A percentile compares a stretch with the other conserved stretches of the same genome.
Evolutionary conservation across 805 yeast species (phyloP).

Genomic region (Brettanomyces naardenensis): DNA sequence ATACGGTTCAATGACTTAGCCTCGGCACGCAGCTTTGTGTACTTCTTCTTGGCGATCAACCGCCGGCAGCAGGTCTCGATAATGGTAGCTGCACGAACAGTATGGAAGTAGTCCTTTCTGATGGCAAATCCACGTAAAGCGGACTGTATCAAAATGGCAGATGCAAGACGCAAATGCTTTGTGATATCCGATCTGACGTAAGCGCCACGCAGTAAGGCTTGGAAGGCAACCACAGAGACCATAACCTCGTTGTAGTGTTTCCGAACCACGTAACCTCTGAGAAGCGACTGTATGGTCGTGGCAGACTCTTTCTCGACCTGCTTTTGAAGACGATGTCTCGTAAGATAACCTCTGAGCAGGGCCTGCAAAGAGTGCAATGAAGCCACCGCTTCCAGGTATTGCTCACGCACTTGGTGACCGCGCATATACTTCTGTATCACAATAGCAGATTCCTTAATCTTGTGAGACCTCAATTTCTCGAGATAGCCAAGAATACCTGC

Average conservation of each 20-base stretch:
- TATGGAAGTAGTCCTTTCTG: slow-evolving; percentile 41
- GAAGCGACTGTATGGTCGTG: slow-evolving; percentile 56
- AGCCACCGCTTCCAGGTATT: slow-evolving; percentile 44
- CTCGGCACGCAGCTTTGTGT: slow-evolving; percentile 63
- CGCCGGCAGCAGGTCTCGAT: slow-evolving; percentile 78
- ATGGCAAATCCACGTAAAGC: slow-evolving; percentile 61
- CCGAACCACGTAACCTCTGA: slow-evolving; percentile 49
- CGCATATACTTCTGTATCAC: slow-evolving; percentile 79
- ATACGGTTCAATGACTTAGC: slow-evolving; percentile 87
- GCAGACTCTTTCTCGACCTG: slow-evolving; percentile 60
- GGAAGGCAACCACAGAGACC: slow-evolving; percentile 34
- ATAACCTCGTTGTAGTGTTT: slow-evolving; percentile 27
- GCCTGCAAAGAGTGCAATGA: slow-evolving; percentile 55
- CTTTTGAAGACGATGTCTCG: slow-evolving; percentile 45
- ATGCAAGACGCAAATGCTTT: slow-evolving; percentile 43
- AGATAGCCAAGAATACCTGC: slow-evolving; percentile 93
- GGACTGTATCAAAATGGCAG: slow-evolving; percentile 70
- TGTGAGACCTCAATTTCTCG: slow-evolving; percentile 78
- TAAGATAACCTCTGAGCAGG: slow-evolving; percentile 51
- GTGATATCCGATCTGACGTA: slow-evolving; percentile 44
- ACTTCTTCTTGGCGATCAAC: slow-evolving; percentile 59
- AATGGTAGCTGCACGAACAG: slow-evolving; percentile 50
- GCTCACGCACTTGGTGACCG: slow-evolving; percentile 52
- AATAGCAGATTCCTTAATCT: slow-evolving; percentile 69
- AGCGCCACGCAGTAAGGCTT: slow-evolving; percentile 42